Evolutionary conservation across 2,329 filamentous ascomycete genomes (phyloP).

Genomic region (Penicillium sp.): DNA sequence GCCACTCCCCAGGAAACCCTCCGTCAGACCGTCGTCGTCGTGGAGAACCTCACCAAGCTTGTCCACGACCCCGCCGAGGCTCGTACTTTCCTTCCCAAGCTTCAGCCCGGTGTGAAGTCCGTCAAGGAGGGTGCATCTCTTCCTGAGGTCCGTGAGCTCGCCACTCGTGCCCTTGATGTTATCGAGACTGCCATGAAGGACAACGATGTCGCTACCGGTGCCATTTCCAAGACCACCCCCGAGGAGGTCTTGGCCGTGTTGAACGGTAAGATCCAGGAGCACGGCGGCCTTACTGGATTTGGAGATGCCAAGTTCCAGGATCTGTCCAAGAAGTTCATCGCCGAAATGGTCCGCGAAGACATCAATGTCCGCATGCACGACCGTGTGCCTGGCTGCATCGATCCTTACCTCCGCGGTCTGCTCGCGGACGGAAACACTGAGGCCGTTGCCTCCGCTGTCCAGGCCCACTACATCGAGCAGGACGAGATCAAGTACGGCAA

Average conservation of each 20-base stretch:
- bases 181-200: conserved; percentile 91
- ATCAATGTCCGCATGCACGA: conserved; percentile 77
- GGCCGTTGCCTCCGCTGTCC: conserved; percentile 70
- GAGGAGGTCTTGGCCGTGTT: conserved; percentile 76
- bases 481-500: conserved; percentile 85
- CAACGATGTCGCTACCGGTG: conserved; percentile 56
- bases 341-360: conserved; percentile 82
- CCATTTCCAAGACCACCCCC: conserved; percentile 62
- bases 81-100: conserved; percentile 88
- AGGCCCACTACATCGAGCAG: conserved; percentile 77
- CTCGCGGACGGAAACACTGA: conserved; percentile 64
- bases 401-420: conserved; percentile 74
- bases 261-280: conserved; percentile 72
- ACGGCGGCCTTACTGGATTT: conserved; percentile 63
- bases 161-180: conserved; percentile 75
- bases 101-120: conserved; percentile 88
- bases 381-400: conserved; percentile 69
- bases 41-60: conserved; percentile 96
- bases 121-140: conserved; percentile 87
- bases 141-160: conserved; percentile 91
- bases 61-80: conserved; percentile 96
- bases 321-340: conserved; percentile 71
- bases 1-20: conserved; percentile 90
- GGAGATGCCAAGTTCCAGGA: conserved; percentile 66
- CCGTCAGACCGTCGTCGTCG: conserved; percentile 92